Base-by-base conservation (phyloP, 257 asterid species). In the Salvia miltiorrhiza region DNA sequence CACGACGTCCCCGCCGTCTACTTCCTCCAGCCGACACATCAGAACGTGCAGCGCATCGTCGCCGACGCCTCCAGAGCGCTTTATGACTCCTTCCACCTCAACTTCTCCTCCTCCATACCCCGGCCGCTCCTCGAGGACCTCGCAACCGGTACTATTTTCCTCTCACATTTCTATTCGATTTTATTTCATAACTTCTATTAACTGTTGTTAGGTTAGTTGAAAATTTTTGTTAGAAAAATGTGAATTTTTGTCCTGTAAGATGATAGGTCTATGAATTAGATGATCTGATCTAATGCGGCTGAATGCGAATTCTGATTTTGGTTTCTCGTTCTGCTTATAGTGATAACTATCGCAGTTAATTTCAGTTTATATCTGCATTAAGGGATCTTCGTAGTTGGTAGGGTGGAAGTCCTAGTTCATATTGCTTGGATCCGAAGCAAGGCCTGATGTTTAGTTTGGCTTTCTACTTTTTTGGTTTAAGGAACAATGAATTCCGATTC, bases 1-100 rank as follows among this genome's bases (percentile, higher is more conserved):
- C 88, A 80, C 83, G 99, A 89, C 71, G 99, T 89, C 63, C 99
- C 99, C 26, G 98, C 97, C 69, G 86, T 94, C 49, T 94, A 94
- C 75, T 94, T 94, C 71, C 87, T 94, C 67, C 97, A 79, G 78
- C 85, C 99, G 5, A 91, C 96, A 14, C 93, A 82, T 3, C 56
- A 69, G 13, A 94, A 94, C 58, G 80, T 94, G 71, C 93, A 85
- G 32, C 91, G 92, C 63, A 79, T 94, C 58, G 48, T 91, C 71
- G 65, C 85, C 23, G 98, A 94, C 70, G 88, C 97, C 58, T 77
- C 93, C 53, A 83, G 79, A 45, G 83, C 87, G 9, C 88, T 91
- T 19, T 91, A 94, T 68, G 93, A 91, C 67, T 87, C 97, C 32
- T 87, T 94, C 62, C 99, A 94, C 74, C 83, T 94, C 78, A 94